Evolutionary conservation across 768 basidiomycete genomes (phyloP).

Genomic region (Holtermannia corniformis): DNA sequence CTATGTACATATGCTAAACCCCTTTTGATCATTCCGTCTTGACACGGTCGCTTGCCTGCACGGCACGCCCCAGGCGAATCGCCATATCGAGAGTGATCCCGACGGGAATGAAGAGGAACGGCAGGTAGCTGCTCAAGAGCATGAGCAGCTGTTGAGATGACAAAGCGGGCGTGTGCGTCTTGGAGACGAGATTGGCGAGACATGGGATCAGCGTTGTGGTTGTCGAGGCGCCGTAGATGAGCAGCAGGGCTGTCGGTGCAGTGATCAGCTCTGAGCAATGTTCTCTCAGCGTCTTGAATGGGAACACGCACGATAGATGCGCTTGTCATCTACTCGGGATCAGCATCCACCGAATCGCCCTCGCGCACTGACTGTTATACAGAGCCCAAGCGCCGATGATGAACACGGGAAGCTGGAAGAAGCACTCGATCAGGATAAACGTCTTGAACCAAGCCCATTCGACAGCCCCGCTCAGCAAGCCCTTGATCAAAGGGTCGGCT

Average conservation of each 20-base stretch:
- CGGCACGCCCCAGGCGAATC: not conserved
- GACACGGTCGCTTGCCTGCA: not conserved
- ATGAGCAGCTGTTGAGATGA: slow-evolving; percentile 50
- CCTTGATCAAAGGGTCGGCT: slow-evolving; percentile 59
- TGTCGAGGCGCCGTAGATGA: slow-evolving; percentile 67
- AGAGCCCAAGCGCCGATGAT: slow-evolving; percentile 49
- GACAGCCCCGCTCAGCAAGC: slow-evolving; percentile 36
- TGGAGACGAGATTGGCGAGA: slow-evolving; percentile 52
- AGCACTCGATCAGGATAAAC: slow-evolving; percentile 45
- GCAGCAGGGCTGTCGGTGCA: slow-evolving; percentile 48
- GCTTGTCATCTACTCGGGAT: slow-evolving; percentile 26
- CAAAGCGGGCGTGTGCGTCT: slow-evolving; percentile 46
- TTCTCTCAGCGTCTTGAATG: too few species aligned
- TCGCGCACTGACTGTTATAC: slow-evolving; percentile 39
- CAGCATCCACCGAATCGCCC: slow-evolving; percentile 48
- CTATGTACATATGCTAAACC: too few species aligned
- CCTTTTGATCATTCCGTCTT: not conserved
- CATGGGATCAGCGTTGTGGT: slow-evolving; percentile 69
- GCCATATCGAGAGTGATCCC: slow-evolving; percentile 66
- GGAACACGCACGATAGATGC: slow-evolving; percentile 34
- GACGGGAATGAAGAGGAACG: slow-evolving; percentile 64
- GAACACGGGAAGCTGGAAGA: slow-evolving; percentile 63
- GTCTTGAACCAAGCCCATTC: slow-evolving; percentile 45
- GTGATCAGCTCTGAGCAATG: too few species aligned
- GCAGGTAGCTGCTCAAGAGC: slow-evolving; percentile 61